A percentile compares a stretch with the other conserved stretches of the same genome.
phyloP scores from a whole-genome alignment of 768 basidiomycete species.

The Galerina marginata region DNA sequence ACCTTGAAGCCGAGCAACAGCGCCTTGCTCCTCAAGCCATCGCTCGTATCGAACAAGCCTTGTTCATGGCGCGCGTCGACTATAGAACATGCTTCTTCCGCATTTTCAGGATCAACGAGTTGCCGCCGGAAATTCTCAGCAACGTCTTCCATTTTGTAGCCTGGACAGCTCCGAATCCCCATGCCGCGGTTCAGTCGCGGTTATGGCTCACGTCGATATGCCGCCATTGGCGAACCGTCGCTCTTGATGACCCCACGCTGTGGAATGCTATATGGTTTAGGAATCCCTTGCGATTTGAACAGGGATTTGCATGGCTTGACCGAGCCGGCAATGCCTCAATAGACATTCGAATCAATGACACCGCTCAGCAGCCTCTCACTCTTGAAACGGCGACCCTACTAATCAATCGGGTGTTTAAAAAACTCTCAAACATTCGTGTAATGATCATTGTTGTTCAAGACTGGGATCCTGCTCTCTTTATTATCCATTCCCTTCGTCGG shows the following conservation, averaged over 20 bases:
- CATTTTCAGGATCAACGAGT: constrained; percentile 61
- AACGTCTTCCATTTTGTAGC: constrained; percentile 66
- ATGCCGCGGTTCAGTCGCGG: constrained; percentile 43
- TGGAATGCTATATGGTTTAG: constrained; percentile 75
- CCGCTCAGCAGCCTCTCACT: constrained; percentile 39
- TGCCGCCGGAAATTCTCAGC: constrained; percentile 69
- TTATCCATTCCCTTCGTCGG: constrained; percentile 53
- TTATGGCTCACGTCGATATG: constrained; percentile 65
- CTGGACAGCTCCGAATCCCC: constrained; percentile 52
- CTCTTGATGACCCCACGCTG: constrained; percentile 52
- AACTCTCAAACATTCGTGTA: constrained; percentile 62
- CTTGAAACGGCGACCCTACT: constrained; percentile 49
- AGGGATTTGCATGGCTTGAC: constrained; percentile 61
- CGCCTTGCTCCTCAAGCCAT: neutral
- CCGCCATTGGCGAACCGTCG: constrained; percentile 55
- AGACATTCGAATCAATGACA: constrained; percentile 66
- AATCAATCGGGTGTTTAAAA: constrained; percentile 55
- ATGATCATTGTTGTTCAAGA: constrained; percentile 61
- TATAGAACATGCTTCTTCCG: constrained; percentile 37
- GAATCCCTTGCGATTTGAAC: constrained; percentile 52
- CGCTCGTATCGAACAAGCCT: constrained; percentile 28
- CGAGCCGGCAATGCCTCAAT: constrained; percentile 59
- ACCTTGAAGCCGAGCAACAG: constrained; percentile 19
- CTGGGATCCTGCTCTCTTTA: constrained; percentile 57
- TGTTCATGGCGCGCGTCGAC: constrained; percentile 39